Percentiles rank a stretch among this genome's conserved stretches.
Evolutionary conservation across 1,139 yeast genomes (phyloP).

Genomic region (Eremothecium sinecaudum): DNA sequence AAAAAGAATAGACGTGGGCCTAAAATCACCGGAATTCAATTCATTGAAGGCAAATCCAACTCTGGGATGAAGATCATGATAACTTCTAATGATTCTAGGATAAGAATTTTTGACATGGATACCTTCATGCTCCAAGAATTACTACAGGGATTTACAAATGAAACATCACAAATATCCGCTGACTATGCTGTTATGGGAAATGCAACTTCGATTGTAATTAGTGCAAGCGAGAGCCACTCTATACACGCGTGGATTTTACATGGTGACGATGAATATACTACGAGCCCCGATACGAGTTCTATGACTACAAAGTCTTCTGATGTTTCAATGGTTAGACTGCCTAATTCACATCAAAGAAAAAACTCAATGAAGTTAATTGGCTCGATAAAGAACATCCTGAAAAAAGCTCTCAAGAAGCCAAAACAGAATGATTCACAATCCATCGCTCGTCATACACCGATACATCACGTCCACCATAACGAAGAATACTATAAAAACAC

Average conservation of each 20-base stretch:
- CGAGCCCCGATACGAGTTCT: neutral
- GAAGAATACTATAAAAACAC: conserved; percentile 14
- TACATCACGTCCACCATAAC: neutral
- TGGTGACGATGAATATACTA: neutral
- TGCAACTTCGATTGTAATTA: conserved; percentile 30
- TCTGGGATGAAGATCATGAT: conserved; percentile 36
- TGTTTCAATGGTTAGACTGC: neutral
- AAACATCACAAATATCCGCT: conserved; percentile 64
- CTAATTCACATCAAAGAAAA: neutral
- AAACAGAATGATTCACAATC: neutral
- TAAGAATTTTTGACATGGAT: conserved; percentile 55
- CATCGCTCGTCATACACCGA: neutral
- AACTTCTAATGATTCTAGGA: conserved; percentile 73
- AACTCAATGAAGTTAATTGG: neutral
- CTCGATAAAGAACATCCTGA: neutral
- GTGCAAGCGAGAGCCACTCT: conserved; percentile 40
- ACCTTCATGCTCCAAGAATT: conserved; percentile 52
- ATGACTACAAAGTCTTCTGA: neutral
- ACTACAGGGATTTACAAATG: conserved; percentile 66
- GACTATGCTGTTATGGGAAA: conserved; percentile 5
- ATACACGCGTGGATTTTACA: conserved; percentile 29
- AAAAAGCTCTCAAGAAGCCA: neutral
- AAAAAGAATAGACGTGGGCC: conserved; percentile 31
- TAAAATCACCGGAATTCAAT: conserved; percentile 46
- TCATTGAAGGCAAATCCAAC: conserved; percentile 24